Percentiles rank a stretch among this genome's conserved stretches.
Conservation (phyloP, 176 grass and related monocot species). For the Oryza nivara region DNA sequence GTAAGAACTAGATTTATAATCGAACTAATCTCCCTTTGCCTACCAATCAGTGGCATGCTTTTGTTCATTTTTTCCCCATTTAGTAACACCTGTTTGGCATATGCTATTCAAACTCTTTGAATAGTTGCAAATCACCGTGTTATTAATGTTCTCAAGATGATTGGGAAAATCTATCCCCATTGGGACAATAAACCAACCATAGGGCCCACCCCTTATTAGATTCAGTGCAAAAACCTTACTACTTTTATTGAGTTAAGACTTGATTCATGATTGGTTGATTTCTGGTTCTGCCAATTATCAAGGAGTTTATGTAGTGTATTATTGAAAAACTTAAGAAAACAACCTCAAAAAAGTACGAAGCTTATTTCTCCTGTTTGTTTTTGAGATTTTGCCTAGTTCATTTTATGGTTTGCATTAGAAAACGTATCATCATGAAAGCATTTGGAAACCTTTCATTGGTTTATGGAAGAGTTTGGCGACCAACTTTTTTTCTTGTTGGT, state of each 20-base stretch:
- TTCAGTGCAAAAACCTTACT: neutral
- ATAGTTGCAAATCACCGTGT: neutral
- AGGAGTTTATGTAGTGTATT: slow-evolving; percentile 15
- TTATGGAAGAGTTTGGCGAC: neutral
- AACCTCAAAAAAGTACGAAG: neutral
- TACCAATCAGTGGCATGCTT: neutral
- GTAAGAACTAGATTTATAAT: neutral
- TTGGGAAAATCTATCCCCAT: neutral
- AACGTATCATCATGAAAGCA: neutral
- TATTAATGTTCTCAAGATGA: neutral
- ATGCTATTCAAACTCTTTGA: neutral
- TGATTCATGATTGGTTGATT: slow-evolving; percentile 18
- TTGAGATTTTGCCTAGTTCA: neutral
- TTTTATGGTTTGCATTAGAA: neutral
- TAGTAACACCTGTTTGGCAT: neutral
- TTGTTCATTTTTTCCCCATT: neutral
- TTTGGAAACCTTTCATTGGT: neutral
- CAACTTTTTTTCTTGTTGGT: neutral
- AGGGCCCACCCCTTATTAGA: neutral
- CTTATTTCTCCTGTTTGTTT: neutral
- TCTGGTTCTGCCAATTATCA: neutral
- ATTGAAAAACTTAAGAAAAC: neutral
- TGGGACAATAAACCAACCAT: neutral
- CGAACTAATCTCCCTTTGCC: neutral
- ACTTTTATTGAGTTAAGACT: neutral